phyloP scores from a whole-genome alignment of 805 yeast genomes.

The Zygoascus bituminiphila region DNA sequence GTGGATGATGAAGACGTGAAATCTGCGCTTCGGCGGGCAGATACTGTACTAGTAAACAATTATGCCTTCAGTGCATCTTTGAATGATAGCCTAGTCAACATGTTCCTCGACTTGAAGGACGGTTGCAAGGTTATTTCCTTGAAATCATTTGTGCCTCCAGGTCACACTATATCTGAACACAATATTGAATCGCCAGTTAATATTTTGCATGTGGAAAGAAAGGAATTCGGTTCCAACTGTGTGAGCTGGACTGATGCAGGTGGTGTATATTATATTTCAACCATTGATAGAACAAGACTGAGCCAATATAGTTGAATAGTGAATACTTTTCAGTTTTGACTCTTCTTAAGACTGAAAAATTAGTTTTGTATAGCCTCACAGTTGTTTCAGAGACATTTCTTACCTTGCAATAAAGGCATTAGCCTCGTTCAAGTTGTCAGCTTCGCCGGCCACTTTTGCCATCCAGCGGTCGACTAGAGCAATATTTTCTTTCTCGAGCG shows the following conservation, averaged over 20 bases:
- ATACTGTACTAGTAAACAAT: slow-evolving; percentile 73
- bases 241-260: slow-evolving; percentile 86
- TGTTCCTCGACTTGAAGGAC: slow-evolving; percentile 54
- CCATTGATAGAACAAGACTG: slow-evolving; percentile 39
- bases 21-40: slow-evolving; percentile 48
- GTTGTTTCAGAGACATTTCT: too few relatives aligned
- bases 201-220: slow-evolving; percentile 53
- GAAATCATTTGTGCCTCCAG: slow-evolving; percentile 69
- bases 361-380: not conserved
- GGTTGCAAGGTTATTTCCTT: slow-evolving; percentile 77
- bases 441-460: slow-evolving; percentile 48
- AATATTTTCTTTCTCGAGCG: slow-evolving; percentile 41
- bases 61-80: slow-evolving; percentile 73
- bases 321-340: not conserved
- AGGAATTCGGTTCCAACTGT: slow-evolving; percentile 55
- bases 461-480: slow-evolving; percentile 52
- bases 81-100: slow-evolving; percentile 56
- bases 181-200: slow-evolving; percentile 52
- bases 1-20: slow-evolving; percentile 53
- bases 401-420: slow-evolving; percentile 21
- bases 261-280: slow-evolving; percentile 69
- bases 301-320: not conserved
- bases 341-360: not conserved
- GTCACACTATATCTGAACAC: slow-evolving; percentile 53
- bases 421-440: slow-evolving; percentile 48